A percentile compares a stretch with the other conserved stretches of the same genome.
Evolutionary conservation across 2,329 filamentous ascomycete species (phyloP).

Genomic region (Phialocephala subalpina): DNA sequence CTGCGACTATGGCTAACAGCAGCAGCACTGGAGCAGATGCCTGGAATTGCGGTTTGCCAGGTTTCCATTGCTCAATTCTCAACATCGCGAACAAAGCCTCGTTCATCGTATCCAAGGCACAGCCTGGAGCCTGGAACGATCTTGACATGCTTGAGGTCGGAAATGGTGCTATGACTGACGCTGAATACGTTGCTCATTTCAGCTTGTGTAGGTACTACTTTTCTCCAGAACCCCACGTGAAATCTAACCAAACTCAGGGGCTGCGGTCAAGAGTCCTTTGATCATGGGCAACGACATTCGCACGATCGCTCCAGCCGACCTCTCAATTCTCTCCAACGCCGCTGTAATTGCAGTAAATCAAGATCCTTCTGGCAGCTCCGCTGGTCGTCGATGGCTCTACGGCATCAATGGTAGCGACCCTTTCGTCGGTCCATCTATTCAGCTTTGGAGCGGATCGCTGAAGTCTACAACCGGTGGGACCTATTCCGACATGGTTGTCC

Average conservation of each 20-base stretch:
- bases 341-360: conserved; percentile 55
- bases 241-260: conserved; percentile 32
- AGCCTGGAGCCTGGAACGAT: conserved; percentile 45
- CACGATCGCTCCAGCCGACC: conserved; percentile 43
- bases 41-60: conserved; percentile 41
- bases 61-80: conserved; percentile 42
- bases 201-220: conserved; percentile 38
- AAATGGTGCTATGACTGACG: conserved; percentile 46
- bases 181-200: conserved; percentile 47
- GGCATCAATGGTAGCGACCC: conserved; percentile 50
- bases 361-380: conserved; percentile 49
- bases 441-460: conserved; percentile 58
- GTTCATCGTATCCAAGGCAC: conserved; percentile 41
- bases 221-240: neutral
- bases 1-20: neutral
- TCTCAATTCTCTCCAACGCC: conserved; percentile 50
- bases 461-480: conserved; percentile 51
- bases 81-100: conserved; percentile 40
- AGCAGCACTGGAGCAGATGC: conserved; percentile 48
- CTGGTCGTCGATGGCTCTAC: conserved; percentile 54
- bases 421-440: conserved; percentile 54
- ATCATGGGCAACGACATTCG: conserved; percentile 44
- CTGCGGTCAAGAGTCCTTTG: conserved; percentile 40
- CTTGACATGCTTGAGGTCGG: conserved; percentile 48
- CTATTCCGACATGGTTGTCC: conserved; percentile 52